Base-by-base conservation (phyloP, 371 early-diverging fungal species). In the Rhizopus sp. region DNA sequence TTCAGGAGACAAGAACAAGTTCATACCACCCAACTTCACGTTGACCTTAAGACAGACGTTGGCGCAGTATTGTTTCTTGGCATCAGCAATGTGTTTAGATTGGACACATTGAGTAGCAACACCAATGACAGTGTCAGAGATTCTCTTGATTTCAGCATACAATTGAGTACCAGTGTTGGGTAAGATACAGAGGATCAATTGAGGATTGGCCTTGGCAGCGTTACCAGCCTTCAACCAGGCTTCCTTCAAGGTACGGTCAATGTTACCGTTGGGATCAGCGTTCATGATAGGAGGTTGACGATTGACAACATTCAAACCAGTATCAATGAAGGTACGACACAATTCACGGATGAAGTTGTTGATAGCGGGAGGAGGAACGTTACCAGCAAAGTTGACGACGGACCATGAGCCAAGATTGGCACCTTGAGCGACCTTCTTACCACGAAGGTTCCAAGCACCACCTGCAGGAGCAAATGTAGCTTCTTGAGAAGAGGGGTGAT, bases 61-160 rank as follows among this genome's bases (percentile, higher is more conserved):
- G 13, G 81, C 80, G 55, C 81, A 83, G 59, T 85, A 98, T 62
- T 88, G 87, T 52, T 75, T 73, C 69, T 82, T 88, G n/a, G 85
- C 72, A 13, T 73, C 59, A 42, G 66, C 62, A 16, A 87, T 63
- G 69, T 98, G 90, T 73, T 86, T 90, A 4, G 80, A 75, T 56
- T 91, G 88, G 48, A 98, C 76, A 72, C 99, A 98, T 76, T 98
- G 98, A 1, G 98, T 93, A 0, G 91, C 85, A 33, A 96, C 77
- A 37, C 96, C 94, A 53, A 93, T 78, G 16, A 91, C 84, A 45
- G 95, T 95, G 71, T 99, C 98, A 32, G 92, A 85, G 31, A 93
- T 85, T 32, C 95, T 84, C 83, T 99, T 99, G 64, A 98, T 91
- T 60, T 94, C 93, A 53, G 93, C 92, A 73, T 99, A 99, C 4